Base-by-base conservation (phyloP, 148 eudicot species). In the Cornus controversa region DNA sequence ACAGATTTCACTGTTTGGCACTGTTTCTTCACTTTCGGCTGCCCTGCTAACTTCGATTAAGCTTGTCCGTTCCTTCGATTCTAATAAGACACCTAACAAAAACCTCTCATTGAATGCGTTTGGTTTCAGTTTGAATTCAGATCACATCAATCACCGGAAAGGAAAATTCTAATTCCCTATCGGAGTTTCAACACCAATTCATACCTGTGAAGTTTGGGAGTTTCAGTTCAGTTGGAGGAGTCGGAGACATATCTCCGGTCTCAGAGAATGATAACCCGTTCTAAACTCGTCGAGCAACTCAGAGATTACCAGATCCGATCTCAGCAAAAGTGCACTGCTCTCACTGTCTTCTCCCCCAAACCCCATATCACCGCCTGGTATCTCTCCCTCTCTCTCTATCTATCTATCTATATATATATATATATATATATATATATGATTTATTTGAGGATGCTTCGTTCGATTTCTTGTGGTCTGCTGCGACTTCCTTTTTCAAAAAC, bases 201-300 rank as follows among this genome's bases (percentile, higher is more conserved):
- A 3, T n/a, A n/a, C n/a, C n/a, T n/a, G n/a, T n/a, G n/a, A n/a
- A 67, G 0, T 34, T 68, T 20, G 7, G 70, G 42, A 31, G 15
- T 6, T 2, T 67, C n/a, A n/a, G n/a, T 37, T 29, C 15, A 5
- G 9, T 16, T n/a, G 4, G 9, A 3, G 0, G 28, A n/a, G 26
- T 63, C 26, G 26, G 66, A 63, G 66, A 63, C 66, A 29, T n/a
- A n/a, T 67, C 42, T 20, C 45, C 24, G 45, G 45, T 67, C 24
- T 37, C 34, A 28, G 66, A n/a, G 69, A 1, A 87, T 87, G 90
- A 87, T 87, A 80, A 87, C 87, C 31, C 82, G 86, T 13, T 83
- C 90, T 28, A 87, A 87, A 75, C 80, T 87, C 60, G 88, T 80
- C 6, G 90, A 87, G 73, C 85, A 87, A 76, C 83, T 87, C 70